Conservation (phyloP, 2,329 filamentous ascomycete species). For the Leptosphaerulina australis region DNA sequence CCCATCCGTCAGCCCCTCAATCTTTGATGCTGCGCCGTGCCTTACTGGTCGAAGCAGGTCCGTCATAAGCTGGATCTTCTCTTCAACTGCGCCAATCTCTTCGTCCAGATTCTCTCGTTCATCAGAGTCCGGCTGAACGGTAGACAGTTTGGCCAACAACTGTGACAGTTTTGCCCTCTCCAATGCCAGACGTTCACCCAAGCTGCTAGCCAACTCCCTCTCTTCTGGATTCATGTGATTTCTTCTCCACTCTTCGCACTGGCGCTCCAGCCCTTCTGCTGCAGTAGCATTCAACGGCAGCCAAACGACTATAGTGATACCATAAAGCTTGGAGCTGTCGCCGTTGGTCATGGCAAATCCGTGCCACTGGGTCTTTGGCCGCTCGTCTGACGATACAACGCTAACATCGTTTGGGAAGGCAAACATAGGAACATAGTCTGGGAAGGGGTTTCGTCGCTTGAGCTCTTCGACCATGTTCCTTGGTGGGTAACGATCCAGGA, state of each 20-base stretch:
- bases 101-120: slow-evolving; percentile 88
- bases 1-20: slow-evolving; percentile 92
- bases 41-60: slow-evolving; percentile 90
- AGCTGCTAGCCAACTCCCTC: slow-evolving; percentile 85
- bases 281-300: slow-evolving; percentile 81
- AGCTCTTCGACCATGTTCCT: slow-evolving; percentile 81
- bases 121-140: slow-evolving; percentile 76
- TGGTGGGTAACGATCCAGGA: slow-evolving; percentile 91
- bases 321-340: slow-evolving; percentile 90
- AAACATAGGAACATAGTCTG: slow-evolving; percentile 99
- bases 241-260: slow-evolving; percentile 59
- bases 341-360: slow-evolving; percentile 97
- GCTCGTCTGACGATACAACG: slow-evolving; percentile 92
- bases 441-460: slow-evolving; percentile 81
- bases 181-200: slow-evolving; percentile 83
- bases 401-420: slow-evolving; percentile 98
- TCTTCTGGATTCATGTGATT: slow-evolving; percentile 87
- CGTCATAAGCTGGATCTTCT: slow-evolving; percentile 96
- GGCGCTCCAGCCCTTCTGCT: slow-evolving; percentile 79
- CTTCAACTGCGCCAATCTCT: slow-evolving; percentile 92
- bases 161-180: slow-evolving; percentile 91
- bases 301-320: slow-evolving; percentile 91
- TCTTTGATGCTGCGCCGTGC: slow-evolving; percentile 94
- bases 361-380: slow-evolving; percentile 96
- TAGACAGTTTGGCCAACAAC: slow-evolving; percentile 81